Conservation (phyloP, 768 basidiomycete species). For the Russula emetica region DNA sequence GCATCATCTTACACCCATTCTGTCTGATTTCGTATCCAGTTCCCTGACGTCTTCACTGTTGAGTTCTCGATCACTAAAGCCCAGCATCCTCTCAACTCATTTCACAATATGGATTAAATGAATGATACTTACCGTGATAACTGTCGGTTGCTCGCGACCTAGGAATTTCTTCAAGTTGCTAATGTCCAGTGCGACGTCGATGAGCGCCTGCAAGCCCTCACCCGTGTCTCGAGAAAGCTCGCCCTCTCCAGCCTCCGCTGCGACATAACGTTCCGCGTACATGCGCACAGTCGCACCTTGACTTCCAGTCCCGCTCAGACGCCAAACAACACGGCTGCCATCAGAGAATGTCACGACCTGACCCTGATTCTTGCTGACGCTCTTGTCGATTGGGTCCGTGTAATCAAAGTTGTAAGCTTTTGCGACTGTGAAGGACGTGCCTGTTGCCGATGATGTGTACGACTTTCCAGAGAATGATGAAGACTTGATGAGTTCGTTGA, state of each 20-base stretch:
- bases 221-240: constrained; percentile 74
- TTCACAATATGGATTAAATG: not conserved
- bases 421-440: constrained; percentile 70
- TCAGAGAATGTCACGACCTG: constrained; percentile 89
- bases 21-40: not conserved
- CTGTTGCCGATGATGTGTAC: constrained; percentile 63
- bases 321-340: constrained; percentile 92
- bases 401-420: constrained; percentile 87
- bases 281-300: constrained; percentile 94
- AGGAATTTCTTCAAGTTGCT: constrained; percentile 84
- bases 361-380: constrained; percentile 92
- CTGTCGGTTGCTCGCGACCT: constrained; percentile 86
- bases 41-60: not conserved
- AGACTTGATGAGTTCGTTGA: constrained; percentile 66
- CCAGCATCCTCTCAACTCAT: not conserved
- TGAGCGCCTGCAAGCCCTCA: constrained; percentile 89
- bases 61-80: not conserved
- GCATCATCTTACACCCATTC: not conserved
- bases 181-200: constrained; percentile 87
- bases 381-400: constrained; percentile 96
- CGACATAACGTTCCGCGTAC: constrained; percentile 92
- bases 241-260: constrained; percentile 58
- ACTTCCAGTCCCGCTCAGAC: constrained; percentile 93
- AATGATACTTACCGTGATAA: constrained; percentile 59
- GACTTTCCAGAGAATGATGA: constrained; percentile 63